Base-by-base conservation (phyloP, 2,329 filamentous ascomycete species). In the Talaromyces sp. region DNA sequence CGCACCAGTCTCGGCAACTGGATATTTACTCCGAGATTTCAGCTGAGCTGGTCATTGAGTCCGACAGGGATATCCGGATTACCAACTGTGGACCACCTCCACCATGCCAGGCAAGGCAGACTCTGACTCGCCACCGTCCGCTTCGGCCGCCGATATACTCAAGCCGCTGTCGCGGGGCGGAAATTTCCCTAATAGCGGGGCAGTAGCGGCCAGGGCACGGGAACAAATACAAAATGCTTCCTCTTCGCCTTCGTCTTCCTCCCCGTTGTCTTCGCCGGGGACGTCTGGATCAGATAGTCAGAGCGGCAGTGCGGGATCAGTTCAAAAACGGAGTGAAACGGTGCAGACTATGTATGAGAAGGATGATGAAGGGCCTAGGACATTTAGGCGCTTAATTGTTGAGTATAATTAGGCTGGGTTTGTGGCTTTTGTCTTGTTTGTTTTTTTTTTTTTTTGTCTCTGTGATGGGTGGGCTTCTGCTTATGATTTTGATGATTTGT, bases 381-480 rank as follows among this genome's bases (percentile, higher is more conserved):
- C 63, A 24, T 75, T 69, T 66, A 65, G 62, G 53, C 62, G 72
- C 20, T 60, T 68, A 39, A 65, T 73, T 42, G 55, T 73, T 10
- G 71, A 75, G 49, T 75, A 73, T 54, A 66, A 56, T 35, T 74
- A 51, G 37, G 41, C 22, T 39, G 37, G 24, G 46, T 46, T 44
- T 27, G 35, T 41, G 13, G 8, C 36, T n/a, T 32, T 46, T 20
- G 30, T 20, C 7, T 4, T 41, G 47, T 32, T 22, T 32, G 6
- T 47, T 46, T 56, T 47, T 43, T 14, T 42, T 53, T 53, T 39
- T 36, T 9, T 45, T 47, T 48, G 45, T 20, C 22, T 33, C 9
- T 33, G 24, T 36, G 24, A 24, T 30, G 24, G 24, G 24, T 27
- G 24, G 24, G 24, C 24, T 9, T 27, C 9, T 27, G 4, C 9